These are phyloP conservation scores for Obba rivulosa DNA, from an alignment of 768 basidiomycete genomes.

Conservation along the genomic window DNA sequence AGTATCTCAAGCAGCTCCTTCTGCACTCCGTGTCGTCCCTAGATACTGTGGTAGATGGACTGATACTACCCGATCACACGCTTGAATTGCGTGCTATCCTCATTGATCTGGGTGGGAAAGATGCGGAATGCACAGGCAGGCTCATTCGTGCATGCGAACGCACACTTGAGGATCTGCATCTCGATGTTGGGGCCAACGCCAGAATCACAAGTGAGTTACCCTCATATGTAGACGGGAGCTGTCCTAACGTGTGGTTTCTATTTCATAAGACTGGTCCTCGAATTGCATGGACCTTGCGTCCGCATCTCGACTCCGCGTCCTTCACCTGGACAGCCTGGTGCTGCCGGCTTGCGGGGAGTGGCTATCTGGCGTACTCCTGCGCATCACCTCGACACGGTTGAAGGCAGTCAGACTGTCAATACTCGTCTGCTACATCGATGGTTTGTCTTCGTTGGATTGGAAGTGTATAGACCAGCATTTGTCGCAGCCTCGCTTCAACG, in stretches of 20 bases:
- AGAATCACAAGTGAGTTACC: slow-evolving; percentile 2
- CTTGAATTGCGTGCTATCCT: slow-evolving; percentile 4
- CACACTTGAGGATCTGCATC: slow-evolving; percentile 8
- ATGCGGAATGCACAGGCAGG: too few species aligned
- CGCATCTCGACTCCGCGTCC: slow-evolving; percentile 5
- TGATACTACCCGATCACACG: slow-evolving; percentile 3
- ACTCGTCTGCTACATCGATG: slow-evolving; percentile 4
- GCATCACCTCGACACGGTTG: slow-evolving; percentile 3
- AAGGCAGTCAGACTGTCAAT: slow-evolving; percentile 10
- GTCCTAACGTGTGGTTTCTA: too few species aligned
- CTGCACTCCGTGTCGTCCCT: slow-evolving; percentile 12
- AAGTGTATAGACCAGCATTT: slow-evolving; percentile 1
- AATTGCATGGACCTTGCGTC: background rate
- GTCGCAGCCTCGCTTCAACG: background rate
- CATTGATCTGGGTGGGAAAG: too few species aligned
- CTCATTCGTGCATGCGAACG: slow-evolving; percentile 8
- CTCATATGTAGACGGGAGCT: background rate
- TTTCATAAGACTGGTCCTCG: background rate
- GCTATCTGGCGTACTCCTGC: slow-evolving; percentile 1
- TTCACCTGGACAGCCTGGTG: slow-evolving; percentile 12
- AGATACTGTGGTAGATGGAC: slow-evolving; percentile 7
- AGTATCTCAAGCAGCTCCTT: slow-evolving; percentile 2
- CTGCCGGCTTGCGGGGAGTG: slow-evolving; percentile 9
- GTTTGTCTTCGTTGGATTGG: slow-evolving; percentile 10
- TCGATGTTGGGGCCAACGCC: slow-evolving; percentile 8